Evolutionary conservation across 2,329 filamentous ascomycete species (phyloP), one percentile per base, ranked within the genome.

Genomic region (Neofusicoccum ribis): DNA sequence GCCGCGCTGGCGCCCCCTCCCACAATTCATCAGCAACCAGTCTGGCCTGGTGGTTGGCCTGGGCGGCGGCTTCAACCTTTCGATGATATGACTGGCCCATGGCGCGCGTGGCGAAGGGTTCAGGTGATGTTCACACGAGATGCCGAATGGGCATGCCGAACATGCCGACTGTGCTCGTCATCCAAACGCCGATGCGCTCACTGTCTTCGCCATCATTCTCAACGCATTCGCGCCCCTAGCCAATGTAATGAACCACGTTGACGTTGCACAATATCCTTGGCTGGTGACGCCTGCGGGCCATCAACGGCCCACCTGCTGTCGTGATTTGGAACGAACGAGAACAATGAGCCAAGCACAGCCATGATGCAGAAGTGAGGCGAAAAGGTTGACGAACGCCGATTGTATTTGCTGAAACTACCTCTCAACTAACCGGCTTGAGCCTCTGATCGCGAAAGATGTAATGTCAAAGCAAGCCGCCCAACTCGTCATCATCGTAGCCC

Each of bases 401-500:
- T 36, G 56, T 27, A 60, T 60, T 60, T 60, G 27, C 56, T 60
- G 54, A 60, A 23, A 60, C 56, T 60, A 47, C 43, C 47, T 47
- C 56, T 60, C 43, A 60, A 47, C 39, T 60, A 60, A 60, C 43
- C 56, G 43, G 56, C 56, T 47, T 47, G 43, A n/a, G 56, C 56
- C 56, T 60, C 59, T 62, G 59, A 62, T 62, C 20, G 36, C 46
- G 46, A 62, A 62, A 62, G 59, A 62, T 62, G 59, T 51, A 62
- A 62, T 9, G 17, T 41, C 59, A 62, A 62, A 51, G 46, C 44
- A 62, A 64, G 43, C 63, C 63, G 63, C 63, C 63, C 63, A 65
- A 65, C 43, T 59, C 63, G 46, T 58, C 52, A 59, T 65, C 52
- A 36, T 65, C 63, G 63, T 65, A 65, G 63, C 63, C 63, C 63